Conservation (phyloP, 2,329 filamentous ascomycete species). For the Colletotrichum sp. region DNA sequence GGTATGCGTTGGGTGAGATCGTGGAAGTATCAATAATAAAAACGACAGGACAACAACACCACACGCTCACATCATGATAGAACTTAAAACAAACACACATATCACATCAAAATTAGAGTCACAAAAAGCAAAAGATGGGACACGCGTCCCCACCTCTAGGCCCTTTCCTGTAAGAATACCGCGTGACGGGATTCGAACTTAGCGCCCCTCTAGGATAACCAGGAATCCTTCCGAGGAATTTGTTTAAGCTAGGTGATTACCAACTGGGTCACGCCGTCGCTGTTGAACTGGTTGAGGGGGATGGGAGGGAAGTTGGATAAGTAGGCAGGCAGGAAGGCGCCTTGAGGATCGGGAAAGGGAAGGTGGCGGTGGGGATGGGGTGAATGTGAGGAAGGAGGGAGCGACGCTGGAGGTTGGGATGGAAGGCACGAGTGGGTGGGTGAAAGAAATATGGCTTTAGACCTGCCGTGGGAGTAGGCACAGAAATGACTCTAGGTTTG, state of each 20-base stretch:
- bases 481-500: too few relatives aligned
- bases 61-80: background rate
- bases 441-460: too few relatives aligned
- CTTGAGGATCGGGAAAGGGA: background rate
- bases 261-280: background rate
- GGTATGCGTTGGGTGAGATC: background rate
- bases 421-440: background rate
- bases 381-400: background rate
- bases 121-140: background rate
- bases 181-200: background rate
- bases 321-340: background rate
- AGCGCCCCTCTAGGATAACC: background rate
- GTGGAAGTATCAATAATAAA: background rate
- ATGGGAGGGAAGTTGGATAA: background rate
- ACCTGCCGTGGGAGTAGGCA: too few relatives aligned
- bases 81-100: background rate
- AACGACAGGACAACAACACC: background rate
- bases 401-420: background rate
- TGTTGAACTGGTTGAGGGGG: background rate
- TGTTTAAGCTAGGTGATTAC: background rate
- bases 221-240: background rate
- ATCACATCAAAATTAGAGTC: background rate
- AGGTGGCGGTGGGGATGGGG: background rate
- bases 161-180: background rate
- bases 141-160: background rate